phyloP scores from a whole-genome alignment of 2,329 filamentous ascomycete genomes.

The Orbilia ellipsospora region DNA sequence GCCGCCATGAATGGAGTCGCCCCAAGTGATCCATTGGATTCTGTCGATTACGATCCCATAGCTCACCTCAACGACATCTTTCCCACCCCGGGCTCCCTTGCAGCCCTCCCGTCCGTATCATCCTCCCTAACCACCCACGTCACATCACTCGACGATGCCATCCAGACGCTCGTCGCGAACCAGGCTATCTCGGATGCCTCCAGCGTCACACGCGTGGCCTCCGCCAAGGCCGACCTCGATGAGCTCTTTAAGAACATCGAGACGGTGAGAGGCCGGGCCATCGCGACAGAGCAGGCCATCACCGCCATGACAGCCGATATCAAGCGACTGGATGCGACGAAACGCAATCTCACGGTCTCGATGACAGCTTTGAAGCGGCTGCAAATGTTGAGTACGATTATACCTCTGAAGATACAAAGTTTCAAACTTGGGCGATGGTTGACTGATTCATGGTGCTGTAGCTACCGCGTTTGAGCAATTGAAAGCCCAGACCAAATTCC shows the following conservation, averaged over 20 bases:
- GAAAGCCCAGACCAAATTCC: conserved; percentile 79
- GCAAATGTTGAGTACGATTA: conserved; percentile 81
- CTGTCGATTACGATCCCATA: conserved; percentile 87
- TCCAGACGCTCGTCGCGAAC: conserved; percentile 75
- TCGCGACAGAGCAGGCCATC: conserved; percentile 93
- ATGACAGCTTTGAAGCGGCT: conserved; percentile 98
- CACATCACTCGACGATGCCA: conserved; percentile 82
- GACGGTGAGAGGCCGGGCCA: conserved; percentile 84
- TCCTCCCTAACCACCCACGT: conserved; percentile 78
- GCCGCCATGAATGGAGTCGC: conserved; percentile 56
- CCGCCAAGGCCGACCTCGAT: conserved; percentile 87
- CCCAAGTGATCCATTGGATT: conserved; percentile 54
- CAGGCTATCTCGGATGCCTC: conserved; percentile 88
- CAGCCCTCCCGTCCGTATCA: conserved; percentile 80
- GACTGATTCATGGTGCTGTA: conserved; percentile 16
- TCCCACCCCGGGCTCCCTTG: conserved; percentile 84
- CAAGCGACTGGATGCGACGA: conserved; percentile 94
- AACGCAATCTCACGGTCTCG: conserved; percentile 92
- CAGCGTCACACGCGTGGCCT: conserved; percentile 89
- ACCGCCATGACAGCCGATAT: conserved; percentile 99
- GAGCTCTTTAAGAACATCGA: conserved; percentile 95
- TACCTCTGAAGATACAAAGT: neutral
- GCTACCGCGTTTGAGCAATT: conserved; percentile 97
- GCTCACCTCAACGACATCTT: conserved; percentile 94
- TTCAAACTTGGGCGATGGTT: neutral